Percentiles rank a stretch among this genome's conserved stretches.
These are phyloP conservation scores for Leptomonas seymouri DNA, from an alignment of 208 protist species.

Conservation along the genomic window DNA sequence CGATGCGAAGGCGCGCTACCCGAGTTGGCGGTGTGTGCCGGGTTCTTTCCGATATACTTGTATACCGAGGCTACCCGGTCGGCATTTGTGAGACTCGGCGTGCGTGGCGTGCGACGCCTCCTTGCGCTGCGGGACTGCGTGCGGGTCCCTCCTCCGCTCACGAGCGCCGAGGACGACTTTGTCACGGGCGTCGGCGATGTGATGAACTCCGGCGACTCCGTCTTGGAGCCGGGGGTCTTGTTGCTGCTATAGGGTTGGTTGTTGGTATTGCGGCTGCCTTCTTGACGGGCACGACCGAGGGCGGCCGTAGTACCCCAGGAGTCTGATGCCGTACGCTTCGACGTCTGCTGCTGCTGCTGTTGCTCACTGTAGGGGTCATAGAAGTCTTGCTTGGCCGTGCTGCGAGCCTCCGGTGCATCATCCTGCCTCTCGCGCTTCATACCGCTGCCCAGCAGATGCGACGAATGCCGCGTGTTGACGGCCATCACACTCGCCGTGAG, in stretches of 20 bases:
- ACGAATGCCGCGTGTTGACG: constrained; percentile 5
- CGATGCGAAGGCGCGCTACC: background rate
- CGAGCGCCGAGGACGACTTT: constrained; percentile 30
- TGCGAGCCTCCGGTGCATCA: constrained; percentile 4
- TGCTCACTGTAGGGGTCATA: background rate
- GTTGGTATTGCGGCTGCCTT: too few relatives aligned
- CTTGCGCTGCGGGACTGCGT: constrained; percentile 30
- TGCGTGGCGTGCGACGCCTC: constrained; percentile 68
- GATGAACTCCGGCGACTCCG: constrained; percentile 32
- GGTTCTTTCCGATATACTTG: too few relatives aligned
- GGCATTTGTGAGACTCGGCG: constrained; percentile 69
- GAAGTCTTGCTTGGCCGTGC: background rate
- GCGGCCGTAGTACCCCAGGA: constrained; percentile 4
- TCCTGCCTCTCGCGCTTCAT: constrained; percentile 42
- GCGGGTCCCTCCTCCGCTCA: constrained; percentile 7
- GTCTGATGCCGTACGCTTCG: constrained; percentile 8
- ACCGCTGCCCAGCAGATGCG: constrained; percentile 11
- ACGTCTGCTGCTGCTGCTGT: background rate
- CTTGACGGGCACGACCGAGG: background rate
- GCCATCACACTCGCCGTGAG: constrained; percentile 7
- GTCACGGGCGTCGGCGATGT: constrained; percentile 14
- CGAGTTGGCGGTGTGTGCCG: background rate
- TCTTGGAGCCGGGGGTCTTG: background rate
- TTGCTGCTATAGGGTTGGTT: background rate
- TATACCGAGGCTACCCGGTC: constrained; percentile 38